phyloP scores from a whole-genome alignment of 306 rosid genomes.

The Canavalia ensiformis region DNA sequence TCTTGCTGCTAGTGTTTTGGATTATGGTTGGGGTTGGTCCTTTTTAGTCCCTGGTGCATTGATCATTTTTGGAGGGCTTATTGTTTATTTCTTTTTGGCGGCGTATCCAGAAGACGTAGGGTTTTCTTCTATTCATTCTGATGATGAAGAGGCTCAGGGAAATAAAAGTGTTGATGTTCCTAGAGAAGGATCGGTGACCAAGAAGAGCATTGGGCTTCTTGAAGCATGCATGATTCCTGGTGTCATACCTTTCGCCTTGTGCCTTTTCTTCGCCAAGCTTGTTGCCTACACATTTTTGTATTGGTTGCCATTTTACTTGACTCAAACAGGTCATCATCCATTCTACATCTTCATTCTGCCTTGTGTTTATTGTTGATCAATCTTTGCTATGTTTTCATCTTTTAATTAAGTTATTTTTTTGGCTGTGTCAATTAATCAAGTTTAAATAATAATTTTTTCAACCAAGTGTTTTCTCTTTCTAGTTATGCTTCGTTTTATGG shows the following conservation, averaged over 20 bases:
- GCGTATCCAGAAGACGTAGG: conserved; percentile 82
- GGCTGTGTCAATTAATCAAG: too few species aligned
- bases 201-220: conserved; percentile 69
- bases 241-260: conserved; percentile 78
- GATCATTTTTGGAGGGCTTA: conserved; percentile 65
- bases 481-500: too few species aligned
- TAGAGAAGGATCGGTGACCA: conserved; percentile 46
- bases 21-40: conserved; percentile 94
- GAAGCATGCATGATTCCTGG: conserved; percentile 84
- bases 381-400: too few species aligned
- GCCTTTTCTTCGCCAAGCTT: conserved; percentile 91
- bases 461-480: too few species aligned
- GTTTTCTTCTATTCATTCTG: conserved; percentile 42
- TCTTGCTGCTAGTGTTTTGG: conserved; percentile 78
- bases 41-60: conserved; percentile 65
- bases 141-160: conserved; percentile 59
- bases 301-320: conserved; percentile 86
- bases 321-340: conserved; percentile 70
- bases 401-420: neutral
- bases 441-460: too few species aligned
- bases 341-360: neutral
- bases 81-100: conserved; percentile 71
- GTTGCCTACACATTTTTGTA: conserved; percentile 86
- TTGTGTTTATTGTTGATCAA: too few species aligned
- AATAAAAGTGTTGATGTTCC: conserved; percentile 7